Conservation (phyloP, 495 filamentous ascomycete genomes). For the Echria macrotheca region DNA sequence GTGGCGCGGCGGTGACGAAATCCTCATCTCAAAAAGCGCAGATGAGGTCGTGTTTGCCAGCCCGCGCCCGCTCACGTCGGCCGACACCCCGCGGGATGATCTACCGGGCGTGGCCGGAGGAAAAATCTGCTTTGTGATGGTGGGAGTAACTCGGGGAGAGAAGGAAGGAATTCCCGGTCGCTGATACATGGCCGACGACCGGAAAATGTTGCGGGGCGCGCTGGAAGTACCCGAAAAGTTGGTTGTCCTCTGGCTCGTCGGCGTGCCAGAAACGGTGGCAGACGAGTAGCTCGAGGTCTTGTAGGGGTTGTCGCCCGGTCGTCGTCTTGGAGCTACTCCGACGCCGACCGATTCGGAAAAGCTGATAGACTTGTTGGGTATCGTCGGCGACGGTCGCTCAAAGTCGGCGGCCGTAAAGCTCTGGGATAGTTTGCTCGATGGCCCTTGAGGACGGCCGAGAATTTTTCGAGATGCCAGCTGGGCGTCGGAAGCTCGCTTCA, state of each 20-base stretch:
- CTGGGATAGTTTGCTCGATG: conserved; percentile 32
- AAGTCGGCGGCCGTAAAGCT: conserved; percentile 26
- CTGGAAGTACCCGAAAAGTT: conserved; percentile 24
- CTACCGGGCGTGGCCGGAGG: conserved; percentile 30
- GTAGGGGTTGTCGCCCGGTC: conserved; percentile 33
- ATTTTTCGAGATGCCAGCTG: conserved; percentile 31
- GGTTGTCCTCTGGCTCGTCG: conserved; percentile 16
- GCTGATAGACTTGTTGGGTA: conserved; percentile 5
- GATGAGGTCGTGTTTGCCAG: conserved; percentile 31
- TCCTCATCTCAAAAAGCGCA: conserved; percentile 44
- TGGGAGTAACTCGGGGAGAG: conserved; percentile 30
- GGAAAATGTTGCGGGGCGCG: conserved; percentile 36
- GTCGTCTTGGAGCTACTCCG: conserved; percentile 18
- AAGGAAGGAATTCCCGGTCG: conserved; percentile 31
- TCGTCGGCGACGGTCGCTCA: conserved; percentile 13
- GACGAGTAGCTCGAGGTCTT: conserved; percentile 15
- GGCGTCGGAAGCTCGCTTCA: conserved; percentile 32
- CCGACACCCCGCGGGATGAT: conserved; percentile 21
- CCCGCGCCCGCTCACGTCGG: conserved; percentile 27
- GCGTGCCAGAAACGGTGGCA: conserved; percentile 17
- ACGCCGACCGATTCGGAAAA: no score
- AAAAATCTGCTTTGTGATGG: conserved; percentile 29
- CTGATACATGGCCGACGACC: conserved; percentile 30
- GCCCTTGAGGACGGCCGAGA: conserved; percentile 26
- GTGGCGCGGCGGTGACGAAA: conserved; percentile 39